These are phyloP conservation scores for Craterostigma plantagineum DNA, from an alignment of 257 asterid species.

Conservation along the genomic window DNA sequence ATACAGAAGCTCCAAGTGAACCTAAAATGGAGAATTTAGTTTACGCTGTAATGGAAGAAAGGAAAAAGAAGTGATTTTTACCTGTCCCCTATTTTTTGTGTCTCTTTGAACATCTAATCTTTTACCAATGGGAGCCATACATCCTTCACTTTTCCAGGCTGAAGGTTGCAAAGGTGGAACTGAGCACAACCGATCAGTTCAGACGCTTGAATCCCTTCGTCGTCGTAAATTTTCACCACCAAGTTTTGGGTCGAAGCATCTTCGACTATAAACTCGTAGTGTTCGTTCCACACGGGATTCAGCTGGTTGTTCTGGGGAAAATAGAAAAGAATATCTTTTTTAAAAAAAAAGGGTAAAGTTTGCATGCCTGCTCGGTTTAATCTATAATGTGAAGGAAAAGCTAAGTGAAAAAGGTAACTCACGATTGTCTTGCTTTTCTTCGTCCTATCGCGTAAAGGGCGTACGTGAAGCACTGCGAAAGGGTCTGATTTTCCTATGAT, in stretches of 20 bases:
- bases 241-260: constrained; percentile 79
- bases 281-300: constrained; percentile 96
- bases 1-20: constrained; percentile 75
- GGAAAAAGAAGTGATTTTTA: constrained; percentile 12
- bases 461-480: constrained; percentile 62
- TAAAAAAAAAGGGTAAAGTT: constrained; percentile 6
- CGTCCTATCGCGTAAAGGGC: constrained; percentile 76
- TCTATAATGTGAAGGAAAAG: background rate
- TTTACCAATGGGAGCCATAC: constrained; percentile 89
- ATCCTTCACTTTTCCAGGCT: constrained; percentile 94
- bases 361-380: background rate
- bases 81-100: constrained; percentile 83
- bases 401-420: constrained; percentile 12
- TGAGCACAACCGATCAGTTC: constrained; percentile 88
- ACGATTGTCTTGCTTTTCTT: constrained; percentile 87
- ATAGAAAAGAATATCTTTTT: background rate
- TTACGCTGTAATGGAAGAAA: constrained; percentile 1
- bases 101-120: constrained; percentile 94
- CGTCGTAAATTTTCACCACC: constrained; percentile 70
- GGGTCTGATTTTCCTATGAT: constrained; percentile 97
- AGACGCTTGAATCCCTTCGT: constrained; percentile 79
- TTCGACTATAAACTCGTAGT: constrained; percentile 83
- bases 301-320: constrained; percentile 54
- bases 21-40: constrained; percentile 22
- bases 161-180: constrained; percentile 46